Conservation (phyloP, 2,329 filamentous ascomycete species). For the Piedraia hortae region DNA sequence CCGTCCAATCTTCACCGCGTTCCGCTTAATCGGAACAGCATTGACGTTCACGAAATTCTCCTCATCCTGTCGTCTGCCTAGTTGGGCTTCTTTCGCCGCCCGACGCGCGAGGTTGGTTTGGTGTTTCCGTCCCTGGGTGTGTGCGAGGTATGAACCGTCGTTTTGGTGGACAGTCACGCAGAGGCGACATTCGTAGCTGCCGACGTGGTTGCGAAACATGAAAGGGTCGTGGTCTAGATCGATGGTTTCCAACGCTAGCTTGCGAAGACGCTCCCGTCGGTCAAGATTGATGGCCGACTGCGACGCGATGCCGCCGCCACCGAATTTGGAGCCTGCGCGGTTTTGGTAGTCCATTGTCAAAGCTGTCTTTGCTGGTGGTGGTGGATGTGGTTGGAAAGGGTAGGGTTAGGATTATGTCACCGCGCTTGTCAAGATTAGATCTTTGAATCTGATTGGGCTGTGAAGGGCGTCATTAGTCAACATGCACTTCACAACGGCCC, state of each 20-base stretch:
- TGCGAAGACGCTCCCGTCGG: slow-evolving; percentile 85
- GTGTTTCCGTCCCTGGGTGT: slow-evolving; percentile 95
- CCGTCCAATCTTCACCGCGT: slow-evolving; percentile 79
- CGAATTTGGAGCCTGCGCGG: slow-evolving; percentile 89
- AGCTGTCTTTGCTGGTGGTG: too few species aligned
- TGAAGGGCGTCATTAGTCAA: too few species aligned
- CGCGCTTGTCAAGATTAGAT: too few species aligned
- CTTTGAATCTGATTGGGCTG: too few species aligned
- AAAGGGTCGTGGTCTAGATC: slow-evolving; percentile 98
- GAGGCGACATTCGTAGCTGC: slow-evolving; percentile 88
- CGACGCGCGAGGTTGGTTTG: slow-evolving; percentile 92
- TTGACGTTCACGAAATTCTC: slow-evolving; percentile 44
- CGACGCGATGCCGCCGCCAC: slow-evolving; percentile 86
- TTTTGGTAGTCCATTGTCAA: slow-evolving; percentile 39
- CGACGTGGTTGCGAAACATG: slow-evolving; percentile 99
- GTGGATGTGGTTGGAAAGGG: too few species aligned
- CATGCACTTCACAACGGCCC: too few species aligned
- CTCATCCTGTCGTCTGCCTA: slow-evolving; percentile 37
- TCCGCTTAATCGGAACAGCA: slow-evolving; percentile 40
- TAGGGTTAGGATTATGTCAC: too few species aligned
- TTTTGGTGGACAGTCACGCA: slow-evolving; percentile 97
- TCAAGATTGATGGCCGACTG: slow-evolving; percentile 85
- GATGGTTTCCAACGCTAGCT: slow-evolving; percentile 94
- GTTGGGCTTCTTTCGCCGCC: slow-evolving; percentile 81
- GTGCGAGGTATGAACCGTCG: slow-evolving; percentile 92